Base-by-base conservation (phyloP, 2,329 filamentous ascomycete genomes). In the Phyllosticta citribraziliensis region DNA sequence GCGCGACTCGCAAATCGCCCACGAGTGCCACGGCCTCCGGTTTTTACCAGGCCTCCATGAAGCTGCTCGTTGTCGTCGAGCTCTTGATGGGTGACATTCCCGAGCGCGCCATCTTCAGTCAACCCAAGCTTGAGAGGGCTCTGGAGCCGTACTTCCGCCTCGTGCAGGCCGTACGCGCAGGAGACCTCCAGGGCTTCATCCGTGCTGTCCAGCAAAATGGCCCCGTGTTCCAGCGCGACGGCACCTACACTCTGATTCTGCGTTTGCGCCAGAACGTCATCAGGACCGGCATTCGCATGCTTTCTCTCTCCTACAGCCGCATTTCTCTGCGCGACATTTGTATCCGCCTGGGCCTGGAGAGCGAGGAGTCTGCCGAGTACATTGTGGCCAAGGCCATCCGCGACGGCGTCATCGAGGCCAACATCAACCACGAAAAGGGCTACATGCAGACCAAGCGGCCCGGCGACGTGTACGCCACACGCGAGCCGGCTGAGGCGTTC, bases 241-340 rank as follows among this genome's bases (percentile, higher is more conserved):
- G 90, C 62, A 97, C 93, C 20, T 97, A 97, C 79, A 96, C 92
- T 11, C 82, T 99, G 62, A 95, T 97, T 69, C 83, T 97, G 65
- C 92, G 94, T 65, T 82, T 99, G 64, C 87, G 94, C 68, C 94
- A 99, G 77, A 99, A 99, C 72, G 94, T 99, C 71, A 97, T 99
- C 84, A 96, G 96, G 82, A 99, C 94, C 3, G 94, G 94, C 66
- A 96, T 99, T 65, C 91, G 94, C 68, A 97, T 97, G 91, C 96
- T 99, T 85, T 97, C 93, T 51, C 81, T 99, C 65, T 96, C 92
- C 20, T 99, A 99, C 80, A 96, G 93, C 63, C 89, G 93, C 65
- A 99, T 99, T 70, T 97, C 93, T 1, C 83, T 99, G 61, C 88
- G 94, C 62, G 94, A 99, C 72, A 99, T 99, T 67, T 99, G 94